Conservation (phyloP, 768 basidiomycete species). For the Harrya chromipes region DNA sequence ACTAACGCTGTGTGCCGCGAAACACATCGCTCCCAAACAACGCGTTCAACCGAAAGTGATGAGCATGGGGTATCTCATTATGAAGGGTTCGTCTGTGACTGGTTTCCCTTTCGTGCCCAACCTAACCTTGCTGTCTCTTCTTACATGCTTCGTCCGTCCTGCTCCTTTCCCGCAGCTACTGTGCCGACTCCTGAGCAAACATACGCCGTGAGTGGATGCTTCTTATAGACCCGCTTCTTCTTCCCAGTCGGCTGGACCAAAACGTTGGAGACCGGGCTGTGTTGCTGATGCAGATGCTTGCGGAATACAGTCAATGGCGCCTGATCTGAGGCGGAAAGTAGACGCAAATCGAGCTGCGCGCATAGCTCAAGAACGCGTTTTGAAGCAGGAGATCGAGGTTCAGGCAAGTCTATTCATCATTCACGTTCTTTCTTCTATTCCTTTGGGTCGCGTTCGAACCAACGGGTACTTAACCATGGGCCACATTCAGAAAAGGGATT, state of each 20-base stretch:
- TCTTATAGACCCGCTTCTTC: not conserved
- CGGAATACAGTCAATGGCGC: constrained; percentile 51
- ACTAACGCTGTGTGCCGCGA: constrained; percentile 3
- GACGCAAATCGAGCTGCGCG: constrained; percentile 56
- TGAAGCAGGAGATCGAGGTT: constrained; percentile 48
- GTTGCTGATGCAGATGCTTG: not conserved
- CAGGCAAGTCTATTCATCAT: constrained; percentile 44
- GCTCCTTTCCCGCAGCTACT: constrained; percentile 25
- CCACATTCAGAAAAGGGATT: constrained; percentile 17
- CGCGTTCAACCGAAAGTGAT: constrained; percentile 40
- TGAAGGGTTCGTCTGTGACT: constrained; percentile 52
- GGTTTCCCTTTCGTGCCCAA: constrained; percentile 4
- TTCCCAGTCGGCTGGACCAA: not conserved
- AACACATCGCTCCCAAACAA: not conserved
- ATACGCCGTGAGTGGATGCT: constrained; percentile 29
- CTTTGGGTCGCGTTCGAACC: too few relatives aligned
- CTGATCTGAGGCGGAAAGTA: constrained; percentile 61
- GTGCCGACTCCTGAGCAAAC: constrained; percentile 36
- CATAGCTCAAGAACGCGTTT: constrained; percentile 50
- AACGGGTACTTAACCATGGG: not conserved
- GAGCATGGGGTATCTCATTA: constrained; percentile 53
- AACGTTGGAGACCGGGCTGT: not conserved
- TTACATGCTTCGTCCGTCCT: not conserved
- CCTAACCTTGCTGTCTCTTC: constrained; percentile 2
- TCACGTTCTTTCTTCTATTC: too few relatives aligned